A percentile compares a stretch with the other conserved stretches of the same genome.
These are phyloP conservation scores for Xylariales sp. DNA, from an alignment of 2,329 filamentous ascomycete species.

Conservation along the genomic window DNA sequence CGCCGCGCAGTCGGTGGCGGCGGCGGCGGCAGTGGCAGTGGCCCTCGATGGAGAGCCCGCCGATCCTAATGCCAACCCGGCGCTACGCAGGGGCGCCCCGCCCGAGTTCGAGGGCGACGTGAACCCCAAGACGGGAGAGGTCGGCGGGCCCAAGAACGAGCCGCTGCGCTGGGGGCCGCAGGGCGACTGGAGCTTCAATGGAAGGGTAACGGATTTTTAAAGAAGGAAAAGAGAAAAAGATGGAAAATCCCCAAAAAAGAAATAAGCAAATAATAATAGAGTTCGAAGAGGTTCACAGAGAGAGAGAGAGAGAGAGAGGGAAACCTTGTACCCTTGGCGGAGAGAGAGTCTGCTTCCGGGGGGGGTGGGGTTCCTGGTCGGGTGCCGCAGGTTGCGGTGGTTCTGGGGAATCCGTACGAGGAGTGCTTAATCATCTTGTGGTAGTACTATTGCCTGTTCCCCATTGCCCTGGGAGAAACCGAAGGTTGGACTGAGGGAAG, in stretches of 20 bases:
- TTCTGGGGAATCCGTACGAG: too few relatives aligned
- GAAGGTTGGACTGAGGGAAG: too few relatives aligned
- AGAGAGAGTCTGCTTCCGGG: too few relatives aligned
- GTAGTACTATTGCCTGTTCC: too few relatives aligned
- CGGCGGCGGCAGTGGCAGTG: conserved; percentile 4
- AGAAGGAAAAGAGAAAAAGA: neutral
- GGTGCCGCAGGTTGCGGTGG: too few relatives aligned
- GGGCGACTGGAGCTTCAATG: conserved; percentile 90
- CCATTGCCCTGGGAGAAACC: too few relatives aligned
- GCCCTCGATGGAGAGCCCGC: neutral
- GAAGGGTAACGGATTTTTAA: conserved; percentile 86
- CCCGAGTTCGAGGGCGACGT: conserved; percentile 91
- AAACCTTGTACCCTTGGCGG: too few relatives aligned
- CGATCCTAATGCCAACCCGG: conserved; percentile 6
- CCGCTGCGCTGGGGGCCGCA: conserved; percentile 77
- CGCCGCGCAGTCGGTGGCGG: neutral
- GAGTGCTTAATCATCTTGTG: too few relatives aligned
- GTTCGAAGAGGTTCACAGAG: neutral
- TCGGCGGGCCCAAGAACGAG: conserved; percentile 96
- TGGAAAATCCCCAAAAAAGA: too few relatives aligned
- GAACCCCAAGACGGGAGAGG: conserved; percentile 92
- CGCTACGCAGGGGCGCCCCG: conserved; percentile 61
- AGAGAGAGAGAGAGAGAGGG: neutral
- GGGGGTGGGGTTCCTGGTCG: too few relatives aligned
- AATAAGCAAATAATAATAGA: too few relatives aligned